phyloP scores from a whole-genome alignment of 805 yeast genomes.

The Candida manassasensis region DNA sequence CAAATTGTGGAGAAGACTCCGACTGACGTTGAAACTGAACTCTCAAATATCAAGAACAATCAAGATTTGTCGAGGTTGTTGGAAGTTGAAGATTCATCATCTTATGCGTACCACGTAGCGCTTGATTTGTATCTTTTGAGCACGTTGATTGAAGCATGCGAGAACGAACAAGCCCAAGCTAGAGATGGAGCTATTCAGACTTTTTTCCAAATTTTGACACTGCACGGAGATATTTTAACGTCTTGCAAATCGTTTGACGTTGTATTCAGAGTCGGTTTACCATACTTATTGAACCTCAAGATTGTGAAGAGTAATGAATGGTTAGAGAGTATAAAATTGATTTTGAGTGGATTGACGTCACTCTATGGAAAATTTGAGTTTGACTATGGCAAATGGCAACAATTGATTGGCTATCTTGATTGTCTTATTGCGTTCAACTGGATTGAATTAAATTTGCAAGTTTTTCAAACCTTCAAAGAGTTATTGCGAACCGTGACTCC shows the following conservation, averaged over 20 bases:
- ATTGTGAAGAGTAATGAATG: slow-evolving; percentile 36
- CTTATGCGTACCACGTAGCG: slow-evolving; percentile 9
- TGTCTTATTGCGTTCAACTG: slow-evolving; percentile 36
- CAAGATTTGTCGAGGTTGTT: slow-evolving; percentile 9
- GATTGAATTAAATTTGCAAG: slow-evolving; percentile 49
- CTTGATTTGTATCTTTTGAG: slow-evolving; percentile 47
- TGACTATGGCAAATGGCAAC: slow-evolving; percentile 50
- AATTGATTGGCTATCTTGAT: slow-evolving; percentile 47
- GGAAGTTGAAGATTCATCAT: slow-evolving; percentile 4
- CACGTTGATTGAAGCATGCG: slow-evolving; percentile 57
- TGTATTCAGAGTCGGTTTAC: slow-evolving; percentile 61
- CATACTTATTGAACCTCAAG: slow-evolving; percentile 39
- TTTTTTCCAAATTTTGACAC: slow-evolving; percentile 72
- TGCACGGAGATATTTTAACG: slow-evolving; percentile 52
- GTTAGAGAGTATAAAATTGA: slow-evolving; percentile 58
- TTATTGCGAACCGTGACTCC: slow-evolving; percentile 29
- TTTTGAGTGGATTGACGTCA: slow-evolving; percentile 62
- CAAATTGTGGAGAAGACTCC: slow-evolving; percentile 9
- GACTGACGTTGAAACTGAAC: neutral
- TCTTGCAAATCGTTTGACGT: slow-evolving; percentile 63
- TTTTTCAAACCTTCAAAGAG: slow-evolving; percentile 51
- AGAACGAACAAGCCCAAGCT: slow-evolving; percentile 70
- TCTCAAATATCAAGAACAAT: slow-evolving; percentile 1
- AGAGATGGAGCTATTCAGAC: slow-evolving; percentile 89
- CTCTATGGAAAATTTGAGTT: slow-evolving; percentile 52